Percentiles rank a stretch among this genome's conserved stretches.
phyloP scores from a whole-genome alignment of 192 early-diverging fungal species.

The Physocladia obscura region DNA sequence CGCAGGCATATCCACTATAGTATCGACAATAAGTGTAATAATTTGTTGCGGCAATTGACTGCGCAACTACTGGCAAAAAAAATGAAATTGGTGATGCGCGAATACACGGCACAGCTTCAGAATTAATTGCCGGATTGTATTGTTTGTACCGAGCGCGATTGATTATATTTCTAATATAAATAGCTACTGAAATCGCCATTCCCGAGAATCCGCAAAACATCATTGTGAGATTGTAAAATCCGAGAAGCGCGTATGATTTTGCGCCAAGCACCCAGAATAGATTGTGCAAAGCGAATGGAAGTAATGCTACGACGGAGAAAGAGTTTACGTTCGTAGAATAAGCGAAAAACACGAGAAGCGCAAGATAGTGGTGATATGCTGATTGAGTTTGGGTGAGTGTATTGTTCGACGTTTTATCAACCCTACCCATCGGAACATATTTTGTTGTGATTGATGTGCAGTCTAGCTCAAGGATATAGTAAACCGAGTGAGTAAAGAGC shows the following conservation, averaged over 20 bases:
- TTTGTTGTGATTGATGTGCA: conserved; percentile 9
- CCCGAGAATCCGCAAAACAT: background rate
- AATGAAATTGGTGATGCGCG: background rate
- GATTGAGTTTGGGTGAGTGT: background rate
- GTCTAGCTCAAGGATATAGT: conserved; percentile 19
- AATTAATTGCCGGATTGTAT: background rate
- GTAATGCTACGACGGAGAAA: conserved; percentile 1
- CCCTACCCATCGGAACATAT: conserved; percentile 23
- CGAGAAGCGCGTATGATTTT: conserved; percentile 10
- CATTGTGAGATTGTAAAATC: conserved; percentile 7
- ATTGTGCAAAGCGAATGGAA: conserved; percentile 27
- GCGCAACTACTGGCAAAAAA: background rate
- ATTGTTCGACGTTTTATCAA: background rate
- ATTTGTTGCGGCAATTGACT: conserved; percentile 8
- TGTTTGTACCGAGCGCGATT: background rate
- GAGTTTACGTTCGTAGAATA: conserved; percentile 13
- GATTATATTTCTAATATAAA: background rate
- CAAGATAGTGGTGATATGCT: conserved; percentile 25
- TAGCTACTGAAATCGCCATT: background rate
- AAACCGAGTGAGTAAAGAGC: conserved; percentile 18
- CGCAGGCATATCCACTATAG: conserved; percentile 7
- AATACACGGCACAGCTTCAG: background rate
- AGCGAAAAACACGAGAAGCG: conserved; percentile 8
- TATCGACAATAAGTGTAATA: conserved; percentile 26
- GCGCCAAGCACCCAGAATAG: conserved; percentile 14